Evolutionary conservation across 805 yeast genomes (phyloP), one percentile per base, ranked within the genome.

Genomic region (Candida yuanshanica): DNA sequence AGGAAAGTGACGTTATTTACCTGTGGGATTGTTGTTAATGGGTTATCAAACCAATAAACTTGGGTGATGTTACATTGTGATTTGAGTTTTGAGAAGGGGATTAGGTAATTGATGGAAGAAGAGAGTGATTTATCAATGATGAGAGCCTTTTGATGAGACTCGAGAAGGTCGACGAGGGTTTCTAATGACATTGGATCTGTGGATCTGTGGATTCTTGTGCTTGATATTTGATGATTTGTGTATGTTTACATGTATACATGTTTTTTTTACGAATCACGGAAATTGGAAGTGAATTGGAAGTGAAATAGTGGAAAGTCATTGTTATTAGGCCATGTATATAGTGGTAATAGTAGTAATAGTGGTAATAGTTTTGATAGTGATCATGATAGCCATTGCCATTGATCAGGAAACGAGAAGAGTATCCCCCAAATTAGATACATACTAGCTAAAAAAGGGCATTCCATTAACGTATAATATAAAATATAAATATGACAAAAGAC

Each of bases 31-130:
- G 26, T 39, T 20, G 8, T 41, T 9, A 44, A 43, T 16, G 27
- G 41, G 18, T 58, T 60, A 27, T 62, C 56, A 18, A 77, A 62
- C 75, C 81, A 77, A 33, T 67, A 60, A 5, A 76, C 66, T 37
- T 63, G 64, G 24, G 64, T 66, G 37, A 82, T 73, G 39, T 78
- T 63, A 4, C 73, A 80, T 29, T 61, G 65, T 29, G 66, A 65
- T 50, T 75, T 75, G 23, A 82, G 64, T 7, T 59, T 55, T 41
- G 75, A 69, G 56, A 80, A 81, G 10, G 82, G 75, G 11, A 79
- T 71, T 26, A 81, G 60, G 27, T 64, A 64, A 53, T 83, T 77
- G 42, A 82, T 59, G 11, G 73, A 53, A 1, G 73, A 62, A 3
- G 82, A 66, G 29, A 81, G 53, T 4, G 59, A 52, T 24, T 64